Base-by-base conservation (phyloP, 192 early-diverging fungal species). In the Chytriomyces sp. region DNA sequence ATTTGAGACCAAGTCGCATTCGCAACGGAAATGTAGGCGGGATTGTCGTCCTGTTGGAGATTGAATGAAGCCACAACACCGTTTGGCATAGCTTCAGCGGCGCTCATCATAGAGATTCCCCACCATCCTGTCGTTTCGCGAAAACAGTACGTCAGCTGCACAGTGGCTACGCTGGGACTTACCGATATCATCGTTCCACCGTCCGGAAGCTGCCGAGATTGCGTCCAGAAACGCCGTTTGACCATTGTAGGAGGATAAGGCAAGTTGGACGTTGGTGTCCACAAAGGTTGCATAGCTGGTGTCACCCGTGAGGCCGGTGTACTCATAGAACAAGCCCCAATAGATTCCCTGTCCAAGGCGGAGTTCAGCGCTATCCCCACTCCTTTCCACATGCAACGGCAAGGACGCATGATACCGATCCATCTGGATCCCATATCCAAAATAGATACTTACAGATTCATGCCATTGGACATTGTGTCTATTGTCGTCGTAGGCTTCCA, bases 131-230 rank as follows among this genome's bases (percentile, higher is more conserved):
- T n/a, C n/a, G n/a, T n/a, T n/a, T n/a, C n/a, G n/a, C n/a, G n/a
- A n/a, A n/a, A n/a, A n/a, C n/a, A n/a, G n/a, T n/a, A n/a, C n/a
- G n/a, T n/a, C n/a, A n/a, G n/a, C n/a, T n/a, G n/a, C n/a, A n/a
- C n/a, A n/a, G n/a, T n/a, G n/a, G n/a, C n/a, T n/a, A n/a, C n/a
- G n/a, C n/a, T n/a, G n/a, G n/a, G 80, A 84, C 83, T 80, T 82
- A 5, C 64, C 75, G 36, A 85, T 80, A 68, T 85, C 83, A 55
- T 82, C 80, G 44, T 70, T 70, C 68, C 68, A 70, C 8, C 68
- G 54, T 28, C 68, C 68, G 28, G 68, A 17, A 7, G 41, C n/a
- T 65, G 64, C 36, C 73, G 37, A 34, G 4, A 28, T 68, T 30
- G 12, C 65, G 59, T 70, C 68, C 3, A 75, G 59, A 39, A 75